A percentile compares a stretch with the other conserved stretches of the same genome.
phyloP scores from a whole-genome alignment of 768 basidiomycete genomes.

The Sporobolomyces roseus region DNA sequence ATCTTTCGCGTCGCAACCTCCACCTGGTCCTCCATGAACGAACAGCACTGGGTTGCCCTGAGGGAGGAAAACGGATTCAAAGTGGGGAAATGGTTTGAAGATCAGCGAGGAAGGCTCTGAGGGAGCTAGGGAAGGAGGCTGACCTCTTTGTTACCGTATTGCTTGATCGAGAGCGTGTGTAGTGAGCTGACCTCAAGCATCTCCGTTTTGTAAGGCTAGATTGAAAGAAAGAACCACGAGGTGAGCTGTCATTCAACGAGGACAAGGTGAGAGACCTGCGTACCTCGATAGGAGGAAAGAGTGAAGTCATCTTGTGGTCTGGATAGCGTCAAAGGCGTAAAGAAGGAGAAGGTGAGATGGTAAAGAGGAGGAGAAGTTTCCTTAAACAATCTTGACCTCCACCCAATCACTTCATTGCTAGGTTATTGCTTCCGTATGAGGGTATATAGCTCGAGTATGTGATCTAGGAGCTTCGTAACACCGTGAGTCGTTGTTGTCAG shows the following conservation, averaged over 20 bases:
- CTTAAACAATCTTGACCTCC: no score
- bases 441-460: no score
- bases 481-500: no score
- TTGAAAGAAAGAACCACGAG: neutral
- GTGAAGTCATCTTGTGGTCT: neutral
- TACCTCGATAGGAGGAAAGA: constrained; percentile 23
- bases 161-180: constrained; percentile 38
- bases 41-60: constrained; percentile 42
- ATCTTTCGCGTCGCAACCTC: constrained; percentile 29
- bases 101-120: neutral
- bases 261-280: neutral
- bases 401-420: no score
- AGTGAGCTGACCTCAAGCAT: constrained; percentile 15
- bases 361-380: no score
- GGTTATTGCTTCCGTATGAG: no score
- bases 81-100: neutral
- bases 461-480: no score
- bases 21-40: constrained; percentile 42
- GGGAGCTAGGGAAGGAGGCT: neutral
- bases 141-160: constrained; percentile 39
- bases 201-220: constrained; percentile 37
- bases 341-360: neutral
- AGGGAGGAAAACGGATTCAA: neutral
- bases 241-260: neutral
- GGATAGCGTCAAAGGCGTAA: neutral